Percentiles rank a stretch among this genome's conserved stretches.
Conservation (phyloP, 306 rosid species). For the Quercus robur region DNA sequence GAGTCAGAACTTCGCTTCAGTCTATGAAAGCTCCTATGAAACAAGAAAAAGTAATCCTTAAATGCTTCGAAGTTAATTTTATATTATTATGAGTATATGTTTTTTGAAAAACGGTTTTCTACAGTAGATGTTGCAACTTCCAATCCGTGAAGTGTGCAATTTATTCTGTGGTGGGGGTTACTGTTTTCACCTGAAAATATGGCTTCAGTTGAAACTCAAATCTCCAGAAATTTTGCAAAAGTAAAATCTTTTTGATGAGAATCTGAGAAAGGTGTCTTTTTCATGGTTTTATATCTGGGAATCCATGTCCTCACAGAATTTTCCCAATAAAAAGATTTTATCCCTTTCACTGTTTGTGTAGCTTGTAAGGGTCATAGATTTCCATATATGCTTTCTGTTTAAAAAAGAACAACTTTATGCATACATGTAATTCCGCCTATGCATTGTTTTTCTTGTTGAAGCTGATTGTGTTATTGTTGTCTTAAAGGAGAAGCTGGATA, state of each 20-base stretch:
- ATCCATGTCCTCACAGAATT: constrained; percentile 4
- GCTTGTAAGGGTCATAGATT: constrained; percentile 13
- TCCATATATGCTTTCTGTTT: background rate
- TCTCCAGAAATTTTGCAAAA: constrained; percentile 25
- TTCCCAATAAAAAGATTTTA: background rate
- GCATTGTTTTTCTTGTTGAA: constrained; percentile 8
- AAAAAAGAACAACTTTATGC: background rate
- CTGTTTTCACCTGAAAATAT: constrained; percentile 23
- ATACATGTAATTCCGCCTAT: background rate
- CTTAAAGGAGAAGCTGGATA: constrained; percentile 55
- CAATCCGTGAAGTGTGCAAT: background rate
- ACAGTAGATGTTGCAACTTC: constrained; percentile 21
- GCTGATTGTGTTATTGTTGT: constrained; percentile 29
- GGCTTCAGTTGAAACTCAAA: constrained; percentile 25
- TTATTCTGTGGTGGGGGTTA: constrained; percentile 21
- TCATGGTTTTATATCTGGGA: background rate
- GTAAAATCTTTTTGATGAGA: background rate
- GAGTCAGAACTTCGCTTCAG: constrained; percentile 37
- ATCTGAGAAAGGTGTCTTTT: constrained; percentile 9
- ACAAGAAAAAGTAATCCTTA: constrained; percentile 53
- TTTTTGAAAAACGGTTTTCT: constrained; percentile 56
- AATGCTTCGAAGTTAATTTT: constrained; percentile 3
- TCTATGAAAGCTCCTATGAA: constrained; percentile 45
- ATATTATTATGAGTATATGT: background rate
- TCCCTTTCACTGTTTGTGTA: background rate